A percentile compares a stretch with the other conserved stretches of the same genome.
Evolutionary conservation across 306 rosid genomes (phyloP).

Genomic region (Lathyrus tuberosus): DNA sequence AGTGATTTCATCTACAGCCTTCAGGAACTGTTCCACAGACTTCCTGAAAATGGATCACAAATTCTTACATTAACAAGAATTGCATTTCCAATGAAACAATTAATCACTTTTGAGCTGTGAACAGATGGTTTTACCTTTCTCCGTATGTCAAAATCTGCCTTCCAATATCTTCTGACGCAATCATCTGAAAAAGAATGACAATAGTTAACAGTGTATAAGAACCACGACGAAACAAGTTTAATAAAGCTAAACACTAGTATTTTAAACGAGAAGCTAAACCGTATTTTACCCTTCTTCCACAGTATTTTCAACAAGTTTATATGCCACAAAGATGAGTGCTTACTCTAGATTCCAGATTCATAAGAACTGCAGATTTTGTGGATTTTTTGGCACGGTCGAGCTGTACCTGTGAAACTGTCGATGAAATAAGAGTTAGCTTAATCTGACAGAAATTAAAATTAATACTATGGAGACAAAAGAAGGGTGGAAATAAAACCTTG

Average conservation of each 20-base stretch:
- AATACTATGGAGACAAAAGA: constrained; percentile 16
- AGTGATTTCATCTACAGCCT: constrained; percentile 78
- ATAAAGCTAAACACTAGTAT: too few species aligned
- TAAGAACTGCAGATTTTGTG: constrained; percentile 90
- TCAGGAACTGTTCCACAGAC: constrained; percentile 83
- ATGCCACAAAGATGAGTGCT: constrained; percentile 27
- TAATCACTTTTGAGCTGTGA: neutral
- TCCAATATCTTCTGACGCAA: constrained; percentile 93
- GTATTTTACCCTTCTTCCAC: too few species aligned
- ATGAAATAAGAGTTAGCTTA: constrained; percentile 26
- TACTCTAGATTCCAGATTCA: constrained; percentile 98
- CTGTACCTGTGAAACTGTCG: constrained; percentile 73
- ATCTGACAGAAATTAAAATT: neutral
- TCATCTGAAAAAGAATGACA: constrained; percentile 59
- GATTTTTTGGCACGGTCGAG: constrained; percentile 88
- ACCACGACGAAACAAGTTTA: too few species aligned
- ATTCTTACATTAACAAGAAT: neutral
- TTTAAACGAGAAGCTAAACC: too few species aligned
- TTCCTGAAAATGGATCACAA: constrained; percentile 56
- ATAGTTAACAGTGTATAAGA: too few species aligned
- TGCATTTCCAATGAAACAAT: neutral
- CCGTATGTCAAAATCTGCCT: constrained; percentile 96
- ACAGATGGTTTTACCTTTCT: constrained; percentile 61
- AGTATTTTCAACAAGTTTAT: neutral
- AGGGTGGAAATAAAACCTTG: constrained; percentile 58